Evolutionary conservation across 2,329 filamentous ascomycete species (phyloP), one percentile per base, ranked within the genome.

Genomic region (Botrytis porri): DNA sequence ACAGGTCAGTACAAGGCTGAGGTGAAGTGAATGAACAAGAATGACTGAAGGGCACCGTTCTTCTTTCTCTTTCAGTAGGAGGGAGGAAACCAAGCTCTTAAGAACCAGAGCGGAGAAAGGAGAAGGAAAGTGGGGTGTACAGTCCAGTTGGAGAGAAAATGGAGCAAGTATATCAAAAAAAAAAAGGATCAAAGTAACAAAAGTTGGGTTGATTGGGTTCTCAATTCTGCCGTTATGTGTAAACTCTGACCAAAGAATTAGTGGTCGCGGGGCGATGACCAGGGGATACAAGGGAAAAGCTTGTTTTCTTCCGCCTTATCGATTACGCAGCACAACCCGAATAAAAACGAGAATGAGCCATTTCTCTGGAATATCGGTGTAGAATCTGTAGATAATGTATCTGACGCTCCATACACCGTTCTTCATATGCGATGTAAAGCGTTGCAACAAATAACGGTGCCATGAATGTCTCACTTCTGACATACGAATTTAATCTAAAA

Each of bases 281-380:
- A 54, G 45, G 64, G 45, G 22, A n/a, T 29, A 66, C 32, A 39
- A 39, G 35, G 35, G n/a, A 41, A 67, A 67, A 67, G 65, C 65
- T 35, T 43, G 48, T 71, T 63, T 73, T 45, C 41, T 37, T 51
- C n/a, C n/a, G 48, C 65, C 65, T 67, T 67, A 67, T 57, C 65
- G 48, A 39, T 67, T 67, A 67, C 64, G 48, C 45, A 67, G 64
- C 62, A 48, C 64, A 39, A 37, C 45, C 64, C 35, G 14, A 39
- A 7, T 37, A n/a, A 16, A 45, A n/a, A 1, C 1, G 32, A 48
- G 20, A 41, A 41, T 61, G 59, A 22, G 22, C 32, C 22, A 25
- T 61, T 37, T 61, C 2, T 37, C 2, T 39, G 25, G 35, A 62
- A 62, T 20, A 62, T 62, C 60, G 60, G 60, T 62, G 60, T 62